Evolutionary conservation across 257 asterid genomes (phyloP).

Genomic region (Penstemon barbatus): DNA sequence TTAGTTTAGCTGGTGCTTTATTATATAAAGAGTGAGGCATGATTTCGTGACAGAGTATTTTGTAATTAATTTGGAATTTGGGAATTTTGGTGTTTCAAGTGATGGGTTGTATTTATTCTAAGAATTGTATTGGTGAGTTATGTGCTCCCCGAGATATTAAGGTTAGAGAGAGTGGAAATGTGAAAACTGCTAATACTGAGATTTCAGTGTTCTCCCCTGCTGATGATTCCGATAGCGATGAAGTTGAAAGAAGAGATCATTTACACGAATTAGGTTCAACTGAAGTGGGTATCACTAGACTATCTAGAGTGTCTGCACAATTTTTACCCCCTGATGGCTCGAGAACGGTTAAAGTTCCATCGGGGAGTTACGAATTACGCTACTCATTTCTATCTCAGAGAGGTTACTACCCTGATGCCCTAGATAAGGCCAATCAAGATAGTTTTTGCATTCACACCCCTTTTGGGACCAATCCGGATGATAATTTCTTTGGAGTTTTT

Average conservation of each 20-base stretch:
- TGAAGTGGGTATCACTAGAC: constrained; percentile 72
- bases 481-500: constrained; percentile 92
- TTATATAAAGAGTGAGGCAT: neutral
- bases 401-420: constrained; percentile 97
- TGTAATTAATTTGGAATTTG: constrained; percentile 36
- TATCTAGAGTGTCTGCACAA: constrained; percentile 81
- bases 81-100: constrained; percentile 39
- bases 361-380: constrained; percentile 66
- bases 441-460: constrained; percentile 95
- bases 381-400: constrained; percentile 90
- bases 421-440: constrained; percentile 94
- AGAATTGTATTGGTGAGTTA: constrained; percentile 78
- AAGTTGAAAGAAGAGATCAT: constrained; percentile 60
- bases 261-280: constrained; percentile 46
- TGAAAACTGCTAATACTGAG: constrained; percentile 49
- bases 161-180: constrained; percentile 49
- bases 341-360: constrained; percentile 67
- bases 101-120: constrained; percentile 95
- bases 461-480: constrained; percentile 73
- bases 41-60: constrained; percentile 42
- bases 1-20: constrained; percentile 4
- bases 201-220: constrained; percentile 58
- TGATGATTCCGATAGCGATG: constrained; percentile 50
- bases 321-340: constrained; percentile 87
- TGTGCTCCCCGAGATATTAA: constrained; percentile 69